Evolutionary conservation across 768 basidiomycete species (phyloP).

Genomic region (Suillus subaureus): DNA sequence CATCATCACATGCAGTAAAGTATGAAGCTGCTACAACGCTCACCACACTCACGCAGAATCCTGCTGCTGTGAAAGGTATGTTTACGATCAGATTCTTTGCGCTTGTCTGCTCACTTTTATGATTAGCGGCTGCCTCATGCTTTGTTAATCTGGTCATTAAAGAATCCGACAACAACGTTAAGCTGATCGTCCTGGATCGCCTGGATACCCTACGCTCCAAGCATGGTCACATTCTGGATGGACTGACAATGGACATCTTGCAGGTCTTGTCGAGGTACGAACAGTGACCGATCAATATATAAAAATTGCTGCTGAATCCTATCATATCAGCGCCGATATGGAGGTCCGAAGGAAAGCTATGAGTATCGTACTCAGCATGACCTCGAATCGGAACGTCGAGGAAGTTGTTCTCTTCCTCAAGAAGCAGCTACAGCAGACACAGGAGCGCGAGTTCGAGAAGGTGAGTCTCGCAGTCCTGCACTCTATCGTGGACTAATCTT

Average conservation of each 20-base stretch:
- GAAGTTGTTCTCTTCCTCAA: constrained; percentile 96
- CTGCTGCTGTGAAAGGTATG: constrained; percentile 92
- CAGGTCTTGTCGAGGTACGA: constrained; percentile 81
- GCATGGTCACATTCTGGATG: constrained; percentile 88
- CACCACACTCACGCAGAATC: constrained; percentile 92
- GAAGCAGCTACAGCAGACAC: constrained; percentile 94
- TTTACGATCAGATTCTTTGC: neutral
- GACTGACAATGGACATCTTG: constrained; percentile 93
- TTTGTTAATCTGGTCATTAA: constrained; percentile 89
- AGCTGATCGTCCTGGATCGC: constrained; percentile 93
- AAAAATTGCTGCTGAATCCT: constrained; percentile 5
- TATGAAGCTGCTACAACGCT: constrained; percentile 97
- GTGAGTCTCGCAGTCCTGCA: constrained; percentile 37
- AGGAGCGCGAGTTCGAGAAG: constrained; percentile 42
- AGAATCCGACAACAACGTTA: constrained; percentile 99
- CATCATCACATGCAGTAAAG: constrained; percentile 90
- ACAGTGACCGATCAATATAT: neutral
- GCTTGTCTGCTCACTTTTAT: constrained; percentile 7
- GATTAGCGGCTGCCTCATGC: constrained; percentile 80
- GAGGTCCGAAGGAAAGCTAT: constrained; percentile 95
- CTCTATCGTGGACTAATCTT: neutral
- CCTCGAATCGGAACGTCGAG: constrained; percentile 92
- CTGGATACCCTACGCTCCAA: constrained; percentile 79
- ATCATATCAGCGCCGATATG: constrained; percentile 77
- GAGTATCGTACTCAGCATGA: constrained; percentile 87